Conservation (phyloP, 192 early-diverging fungal genomes). For the Funneliformis mosseae region DNA sequence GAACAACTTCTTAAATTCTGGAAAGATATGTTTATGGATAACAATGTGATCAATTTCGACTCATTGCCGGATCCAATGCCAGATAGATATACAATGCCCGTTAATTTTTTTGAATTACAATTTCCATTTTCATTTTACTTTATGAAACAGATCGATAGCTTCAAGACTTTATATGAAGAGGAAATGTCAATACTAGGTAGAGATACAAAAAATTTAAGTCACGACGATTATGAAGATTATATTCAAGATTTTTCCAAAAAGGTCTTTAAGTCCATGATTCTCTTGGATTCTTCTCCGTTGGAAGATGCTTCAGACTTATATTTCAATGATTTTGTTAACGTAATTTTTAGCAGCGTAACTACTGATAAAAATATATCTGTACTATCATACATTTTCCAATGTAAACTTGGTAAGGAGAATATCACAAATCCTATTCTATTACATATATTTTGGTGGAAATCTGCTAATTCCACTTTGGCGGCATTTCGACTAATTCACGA, state of each 20-base stretch:
- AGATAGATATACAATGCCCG: conserved; percentile 25
- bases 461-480: conserved; percentile 6
- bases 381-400: conserved; percentile 6
- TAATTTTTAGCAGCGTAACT: neutral
- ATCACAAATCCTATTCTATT: conserved; percentile 16
- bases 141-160: conserved; percentile 27
- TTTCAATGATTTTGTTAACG: conserved; percentile 33
- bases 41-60: conserved; percentile 20
- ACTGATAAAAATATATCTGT: neutral
- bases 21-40: conserved; percentile 30
- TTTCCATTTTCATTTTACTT: conserved; percentile 39
- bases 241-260: neutral
- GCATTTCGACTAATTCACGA: conserved; percentile 15
- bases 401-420: conserved; percentile 3
- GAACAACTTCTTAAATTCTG: conserved; percentile 18
- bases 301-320: conserved; percentile 18
- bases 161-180: conserved; percentile 31
- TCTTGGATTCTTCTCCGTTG: conserved; percentile 12
- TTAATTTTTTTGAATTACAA: conserved; percentile 3
- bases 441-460: conserved; percentile 30
- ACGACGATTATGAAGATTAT: neutral
- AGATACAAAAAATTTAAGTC: conserved; percentile 20
- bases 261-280: neutral
- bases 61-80: conserved; percentile 15
- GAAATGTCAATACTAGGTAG: neutral